Evolutionary conservation across 2,329 filamentous ascomycete species (phyloP), one percentile per base, ranked within the genome.

Genomic region (Hypomyces rosellus): DNA sequence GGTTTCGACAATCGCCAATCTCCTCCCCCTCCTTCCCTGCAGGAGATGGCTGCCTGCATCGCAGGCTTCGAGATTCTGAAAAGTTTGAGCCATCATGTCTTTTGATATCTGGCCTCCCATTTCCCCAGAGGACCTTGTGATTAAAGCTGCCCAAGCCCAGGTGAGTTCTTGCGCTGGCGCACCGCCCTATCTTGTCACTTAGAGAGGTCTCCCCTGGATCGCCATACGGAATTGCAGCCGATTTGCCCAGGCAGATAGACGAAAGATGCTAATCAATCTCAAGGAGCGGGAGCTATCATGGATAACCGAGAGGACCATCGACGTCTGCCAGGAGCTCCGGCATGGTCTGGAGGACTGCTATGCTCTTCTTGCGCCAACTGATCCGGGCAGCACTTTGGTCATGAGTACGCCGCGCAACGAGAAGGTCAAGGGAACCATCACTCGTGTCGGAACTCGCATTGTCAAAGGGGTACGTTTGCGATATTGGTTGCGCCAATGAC

Each of bases 361-460:
- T 59, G 83, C 86, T 15, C 79, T 97, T 20, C 82, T 99, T 30
- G 86, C 89, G 7, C 90, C 92, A 1, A 79, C 85, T 55, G 89
- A 95, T 63, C 84, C 86, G 1, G 90, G 90, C 8, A 91, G 85
- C 60, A 99, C 92, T 1, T 81, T 99, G 25, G 91, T 93, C 30
- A 78, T 99, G 57, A 93, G 88, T 54, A 95, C 91, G 13, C 80
- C 86, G 50, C 82, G 91, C 50, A 92, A 89, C 49, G 93, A 99
- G 72, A 83, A 81, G 58, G 84, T 97, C 55, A 99, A 99, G 68
- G 93, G 93, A 15, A 88, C 89, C 60, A 82, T 97, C 53, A 97
- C 92, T 1, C 82, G 93, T 48, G 82, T 95, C 34, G 93, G 93
- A 37, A 89, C 89, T n/a, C 83, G 86, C 46, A 86, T 99, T 56